Base-by-base conservation (phyloP, 225 moss, liverwort and hornwort genomes). In the Pleurozium schreberi region DNA sequence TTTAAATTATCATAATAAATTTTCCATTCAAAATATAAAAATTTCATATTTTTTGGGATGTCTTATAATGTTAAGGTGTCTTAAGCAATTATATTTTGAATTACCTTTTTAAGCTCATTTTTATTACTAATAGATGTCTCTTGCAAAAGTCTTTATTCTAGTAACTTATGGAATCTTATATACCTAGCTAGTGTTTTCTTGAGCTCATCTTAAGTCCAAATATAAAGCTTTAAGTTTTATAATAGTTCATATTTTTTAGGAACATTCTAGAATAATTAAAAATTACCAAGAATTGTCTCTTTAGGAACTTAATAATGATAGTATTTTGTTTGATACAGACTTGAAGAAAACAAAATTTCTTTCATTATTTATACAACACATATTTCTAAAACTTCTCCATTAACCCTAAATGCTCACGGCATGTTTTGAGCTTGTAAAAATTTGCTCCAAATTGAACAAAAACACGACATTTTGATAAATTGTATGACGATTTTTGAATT, bases 241-340 rank as follows among this genome's bases (percentile, higher is more conserved):
- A 6, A 10, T 16, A n/a, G n/a, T 17, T n/a, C 27, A 58, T 3
- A 40, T 18, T 58, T 1, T 79, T 28, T 1, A 6, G 0, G 18
- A 79, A 28, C 27, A 40, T 79, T 79, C 11, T 40, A 18, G 3
- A 79, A 16, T 57, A 6, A 53, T 53, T 76, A 22, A 36, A 14
- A 52, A 0, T 17, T n/a, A 4, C 18, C 5, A 27, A 58, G 11
- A 11, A 16, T 79, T 79, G 11, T n/a, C 15, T 57, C 27, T 79
- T 9, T 2, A 11, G 12, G 17, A n/a, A 6, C 4, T 27, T 40
- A 11, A 27, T 17, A 40, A 18, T 40, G 6, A n/a, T n/a, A 79
- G 0, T 57, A 3, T 10, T 17, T 4, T 38, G 1, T 26, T 57
- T n/a, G 27, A 38, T 2, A 38, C 1, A 0, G 17, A 17, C 1